phyloP scores from a whole-genome alignment of 2,329 filamentous ascomycete species.

The Aspergillus sergii region DNA sequence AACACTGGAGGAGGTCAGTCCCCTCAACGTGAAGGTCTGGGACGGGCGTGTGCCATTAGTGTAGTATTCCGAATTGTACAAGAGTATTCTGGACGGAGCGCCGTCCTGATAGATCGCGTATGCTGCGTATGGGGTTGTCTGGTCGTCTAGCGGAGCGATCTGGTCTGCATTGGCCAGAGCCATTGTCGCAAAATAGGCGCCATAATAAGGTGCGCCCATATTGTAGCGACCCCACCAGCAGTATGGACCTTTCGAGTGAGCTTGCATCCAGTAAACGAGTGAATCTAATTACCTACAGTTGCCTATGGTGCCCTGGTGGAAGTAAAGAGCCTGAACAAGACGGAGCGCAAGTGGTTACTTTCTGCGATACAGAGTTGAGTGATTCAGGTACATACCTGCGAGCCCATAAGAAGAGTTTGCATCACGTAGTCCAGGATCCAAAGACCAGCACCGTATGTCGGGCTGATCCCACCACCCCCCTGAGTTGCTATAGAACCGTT shows the following conservation, averaged over 20 bases:
- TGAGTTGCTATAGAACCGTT: constrained; percentile 32
- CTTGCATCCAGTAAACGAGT: neutral
- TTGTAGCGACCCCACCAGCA: constrained; percentile 53
- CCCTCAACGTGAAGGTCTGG: constrained; percentile 48
- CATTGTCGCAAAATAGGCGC: constrained; percentile 53
- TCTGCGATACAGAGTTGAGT: too few species aligned
- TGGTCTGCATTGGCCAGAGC: constrained; percentile 48
- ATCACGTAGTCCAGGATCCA: constrained; percentile 55
- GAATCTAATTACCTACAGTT: constrained; percentile 43
- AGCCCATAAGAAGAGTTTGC: constrained; percentile 36
- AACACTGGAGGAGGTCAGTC: constrained; percentile 40
- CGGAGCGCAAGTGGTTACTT: neutral
- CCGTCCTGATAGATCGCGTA: constrained; percentile 50
- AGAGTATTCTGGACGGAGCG: constrained; percentile 41
- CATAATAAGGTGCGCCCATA: constrained; percentile 57
- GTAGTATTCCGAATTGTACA: constrained; percentile 41
- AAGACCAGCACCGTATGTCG: constrained; percentile 53
- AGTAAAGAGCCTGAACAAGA: constrained; percentile 40
- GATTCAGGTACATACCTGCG: constrained; percentile 9
- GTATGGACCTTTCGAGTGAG: constrained; percentile 40
- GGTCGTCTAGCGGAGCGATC: constrained; percentile 51
- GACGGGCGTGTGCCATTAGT: constrained; percentile 26
- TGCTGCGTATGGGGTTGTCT: constrained; percentile 46
- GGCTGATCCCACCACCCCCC: constrained; percentile 45
- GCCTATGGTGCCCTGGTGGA: constrained; percentile 56